These are phyloP conservation scores for Fusarium cicatricum DNA, from an alignment of 2,329 filamentous ascomycete genomes.

Conservation along the genomic window DNA sequence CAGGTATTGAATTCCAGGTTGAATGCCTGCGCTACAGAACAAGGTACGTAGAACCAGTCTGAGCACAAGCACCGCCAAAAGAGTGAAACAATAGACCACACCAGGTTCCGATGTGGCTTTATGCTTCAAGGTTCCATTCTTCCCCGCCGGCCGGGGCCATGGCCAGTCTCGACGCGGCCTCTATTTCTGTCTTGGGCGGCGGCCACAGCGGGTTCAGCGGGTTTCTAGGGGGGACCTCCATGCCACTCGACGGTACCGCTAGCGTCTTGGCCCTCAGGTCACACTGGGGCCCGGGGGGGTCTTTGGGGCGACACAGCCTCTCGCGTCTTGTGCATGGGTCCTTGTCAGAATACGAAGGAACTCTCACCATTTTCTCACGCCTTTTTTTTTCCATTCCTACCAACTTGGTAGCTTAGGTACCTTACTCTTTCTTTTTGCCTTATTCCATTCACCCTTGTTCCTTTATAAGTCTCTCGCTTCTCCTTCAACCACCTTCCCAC, in stretches of 20 bases:
- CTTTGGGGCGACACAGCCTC: too few species aligned
- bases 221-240: too few species aligned
- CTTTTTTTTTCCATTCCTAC: slow-evolving; percentile 21
- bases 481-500: slow-evolving; percentile 10
- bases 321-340: too few species aligned
- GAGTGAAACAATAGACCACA: not conserved
- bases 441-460: slow-evolving; percentile 21
- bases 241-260: too few species aligned
- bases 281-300: too few species aligned
- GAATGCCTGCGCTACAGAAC: too few species aligned
- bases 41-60: too few species aligned
- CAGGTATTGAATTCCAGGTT: too few species aligned
- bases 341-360: not conserved
- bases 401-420: too few species aligned
- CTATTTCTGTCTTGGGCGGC: not conserved
- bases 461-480: slow-evolving; percentile 28
- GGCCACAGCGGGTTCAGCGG: not conserved
- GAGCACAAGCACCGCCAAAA: not conserved
- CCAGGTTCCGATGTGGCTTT: not conserved
- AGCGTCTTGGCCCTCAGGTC: too few species aligned
- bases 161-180: not conserved
- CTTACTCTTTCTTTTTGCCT: slow-evolving; percentile 9
- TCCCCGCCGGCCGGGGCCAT: not conserved
- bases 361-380: slow-evolving; percentile 15
- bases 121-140: too few species aligned